Evolutionary conservation across 2,329 filamentous ascomycete species (phyloP), one percentile per base, ranked within the genome.

Genomic region (Hymenoscyphus fructigenus): DNA sequence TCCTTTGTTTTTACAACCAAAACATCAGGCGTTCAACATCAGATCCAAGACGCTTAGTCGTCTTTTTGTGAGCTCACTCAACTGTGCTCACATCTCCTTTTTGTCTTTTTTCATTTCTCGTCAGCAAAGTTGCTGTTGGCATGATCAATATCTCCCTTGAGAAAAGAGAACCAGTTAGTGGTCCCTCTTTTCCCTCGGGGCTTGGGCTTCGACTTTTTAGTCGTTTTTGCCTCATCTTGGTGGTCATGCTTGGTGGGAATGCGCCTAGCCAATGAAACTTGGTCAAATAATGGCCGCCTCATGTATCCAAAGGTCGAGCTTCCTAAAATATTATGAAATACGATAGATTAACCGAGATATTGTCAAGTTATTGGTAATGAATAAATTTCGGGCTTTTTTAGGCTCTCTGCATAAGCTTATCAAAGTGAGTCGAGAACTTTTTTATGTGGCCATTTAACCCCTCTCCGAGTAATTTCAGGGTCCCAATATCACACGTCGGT

Each of bases 1-100:
- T 89, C 86, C 85, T 74, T 84, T 89, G 87, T 90, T 91, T 91
- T 91, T 89, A 83, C 88, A 91, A 92, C 88, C 91, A 91, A 91
- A 90, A 87, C 88, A 84, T 80, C 81, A 83, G 88, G 85, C 85
- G 86, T 89, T 91, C 88, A 91, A 91, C 88, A 85, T 81, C 79
- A 85, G 86, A 86, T 86, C 85, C 86, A 88, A 86, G 84, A 83
- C 83, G 83, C 82, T 82, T 77, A 78, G 78, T 82, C 82, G 79
- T 85, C 81, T 84, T 36, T 32, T 78, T 82, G 80, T 82, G 80
- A 80, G 82, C 82, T 87, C 80, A 57, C 84, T 90, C 87, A 90
- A 90, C 87, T 82, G 88, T 38, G 78, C 75, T 78, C 79, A 78
- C 73, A 73, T 78, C 77, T 77, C 76, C 74, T 76, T 77, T 75